Evolutionary conservation across 1,284 basidiomycete species (phyloP), one percentile per base, ranked within the genome.

Genomic region (Tilletia walkeri): DNA sequence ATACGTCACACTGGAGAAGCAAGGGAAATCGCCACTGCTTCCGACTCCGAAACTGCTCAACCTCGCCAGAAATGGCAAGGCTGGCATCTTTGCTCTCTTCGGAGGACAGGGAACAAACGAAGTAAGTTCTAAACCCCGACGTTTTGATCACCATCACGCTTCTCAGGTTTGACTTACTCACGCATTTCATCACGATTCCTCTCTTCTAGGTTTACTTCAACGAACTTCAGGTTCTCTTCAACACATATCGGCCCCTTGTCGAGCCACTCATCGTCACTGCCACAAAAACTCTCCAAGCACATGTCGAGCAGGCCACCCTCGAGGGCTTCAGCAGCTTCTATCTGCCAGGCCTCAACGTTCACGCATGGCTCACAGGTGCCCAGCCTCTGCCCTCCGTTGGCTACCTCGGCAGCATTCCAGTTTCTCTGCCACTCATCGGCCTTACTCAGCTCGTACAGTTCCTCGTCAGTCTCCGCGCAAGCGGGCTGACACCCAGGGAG

Each of bases 101-200:
- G 95, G 95, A 74, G 96, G 96, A n/a, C 95, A 99, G 85, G 95
- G 95, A 76, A 93, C 92, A 76, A 98, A 98, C 85, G 95, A 99
- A 74, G 85, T 86, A 75, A 82, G 86, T 84, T 36, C 30, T 16
- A n/a, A 12, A 49, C 48, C 12, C 48, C 12, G 14, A 1, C 48
- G 50, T 30, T 53, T 30, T n/a, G n/a, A 53, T 20, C 50, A 30
- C 1, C 6, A 53, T 18, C 50, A 30, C 24, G 24, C 24, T 30
- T 30, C 24, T 30, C 2, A 30, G 24, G 24, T 30, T 30, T 30
- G 24, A 30, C 24, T 30, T 30, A 30, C 24, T 30, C 24, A 30
- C 24, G 24, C 1, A 30, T 53, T 30, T n/a, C 9, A 53, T 20
- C 50, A 30, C 9, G 18, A 53, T 18, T n/a, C 39, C 67, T 34